Evolutionary conservation across 1,139 yeast species (phyloP).

Genomic region (Arxiozyma bovina): DNA sequence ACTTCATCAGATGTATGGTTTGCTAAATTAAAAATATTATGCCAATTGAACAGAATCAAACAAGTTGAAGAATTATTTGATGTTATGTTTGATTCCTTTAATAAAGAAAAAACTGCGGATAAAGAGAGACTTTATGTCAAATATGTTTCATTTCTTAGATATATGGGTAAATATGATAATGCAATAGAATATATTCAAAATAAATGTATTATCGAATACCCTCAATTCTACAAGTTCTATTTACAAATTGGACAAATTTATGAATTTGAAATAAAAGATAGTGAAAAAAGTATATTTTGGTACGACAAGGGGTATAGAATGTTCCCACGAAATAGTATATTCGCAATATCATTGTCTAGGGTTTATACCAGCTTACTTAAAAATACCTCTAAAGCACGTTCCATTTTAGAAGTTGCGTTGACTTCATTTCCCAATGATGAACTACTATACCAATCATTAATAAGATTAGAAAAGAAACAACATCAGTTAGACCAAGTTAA

Average conservation of each 20-base stretch:
- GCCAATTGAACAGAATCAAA: constrained; percentile 33
- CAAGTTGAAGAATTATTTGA: constrained; percentile 40
- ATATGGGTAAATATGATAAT: constrained; percentile 24
- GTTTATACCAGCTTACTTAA: constrained; percentile 40
- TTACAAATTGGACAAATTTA: constrained; percentile 23
- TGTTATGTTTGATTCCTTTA: constrained; percentile 27
- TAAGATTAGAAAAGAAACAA: constrained; percentile 47
- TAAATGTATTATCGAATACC: constrained; percentile 32
- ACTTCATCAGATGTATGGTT: constrained; percentile 54
- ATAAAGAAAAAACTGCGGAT: constrained; percentile 29
- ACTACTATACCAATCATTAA: constrained; percentile 48
- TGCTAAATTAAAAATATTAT: constrained; percentile 60
- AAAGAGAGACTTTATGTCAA: constrained; percentile 53
- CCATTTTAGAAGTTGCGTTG: constrained; percentile 63
- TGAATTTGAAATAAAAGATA: constrained; percentile 15
- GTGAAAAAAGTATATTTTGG: constrained; percentile 40
- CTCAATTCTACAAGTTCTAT: constrained; percentile 16
- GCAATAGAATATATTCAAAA: constrained; percentile 38
- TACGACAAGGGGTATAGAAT: constrained; percentile 43
- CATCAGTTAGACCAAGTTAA: constrained; percentile 47
- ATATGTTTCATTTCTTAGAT: constrained; percentile 50
- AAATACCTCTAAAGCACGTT: constrained; percentile 53
- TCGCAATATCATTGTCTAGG: constrained; percentile 53
- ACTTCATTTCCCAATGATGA: constrained; percentile 44
- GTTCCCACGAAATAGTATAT: constrained; percentile 36